Evolutionary conservation across 2,329 filamentous ascomycete species (phyloP).

Genomic region (Grosmannia penicillata): DNA sequence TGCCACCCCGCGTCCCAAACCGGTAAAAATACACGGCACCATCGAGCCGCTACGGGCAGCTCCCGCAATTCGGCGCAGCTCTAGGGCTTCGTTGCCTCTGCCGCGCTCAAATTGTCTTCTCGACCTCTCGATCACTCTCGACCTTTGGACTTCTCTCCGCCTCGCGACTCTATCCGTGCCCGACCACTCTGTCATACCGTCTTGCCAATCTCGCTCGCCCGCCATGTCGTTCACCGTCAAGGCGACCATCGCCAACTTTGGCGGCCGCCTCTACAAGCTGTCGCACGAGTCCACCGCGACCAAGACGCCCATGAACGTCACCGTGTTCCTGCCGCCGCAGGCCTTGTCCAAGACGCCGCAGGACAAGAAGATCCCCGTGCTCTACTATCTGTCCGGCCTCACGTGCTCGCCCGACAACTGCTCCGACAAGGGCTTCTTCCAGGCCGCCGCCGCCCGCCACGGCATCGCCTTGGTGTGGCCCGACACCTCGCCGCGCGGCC

Average conservation of each 20-base stretch:
- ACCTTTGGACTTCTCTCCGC: not conserved
- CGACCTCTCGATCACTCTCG: not conserved
- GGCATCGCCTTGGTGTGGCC: constrained; percentile 91
- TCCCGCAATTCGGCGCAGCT: too few species aligned
- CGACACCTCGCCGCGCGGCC: constrained; percentile 82
- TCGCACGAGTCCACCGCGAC: constrained; percentile 68
- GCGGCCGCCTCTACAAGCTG: constrained; percentile 89
- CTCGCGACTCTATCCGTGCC: too few species aligned
- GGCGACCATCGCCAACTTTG: constrained; percentile 79
- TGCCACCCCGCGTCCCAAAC: not conserved
- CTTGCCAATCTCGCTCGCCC: not conserved
- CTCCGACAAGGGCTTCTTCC: constrained; percentile 78
- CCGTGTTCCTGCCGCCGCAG: constrained; percentile 75
- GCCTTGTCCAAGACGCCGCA: constrained; percentile 35
- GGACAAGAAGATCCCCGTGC: constrained; percentile 61
- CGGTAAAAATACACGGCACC: not conserved
- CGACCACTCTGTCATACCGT: too few species aligned
- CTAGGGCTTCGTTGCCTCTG: too few species aligned
- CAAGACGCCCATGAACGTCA: constrained; percentile 79
- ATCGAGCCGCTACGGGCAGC: not conserved
- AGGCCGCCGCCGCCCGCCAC: constrained; percentile 61
- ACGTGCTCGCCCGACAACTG: constrained; percentile 89
- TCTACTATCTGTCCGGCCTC: constrained; percentile 86
- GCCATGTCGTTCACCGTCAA: constrained; percentile 79
- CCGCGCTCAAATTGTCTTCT: too few species aligned